A percentile compares a stretch with the other conserved stretches of the same genome.
Evolutionary conservation across 2,329 filamentous ascomycete species (phyloP).

Genomic region (Stemphylium beticola): DNA sequence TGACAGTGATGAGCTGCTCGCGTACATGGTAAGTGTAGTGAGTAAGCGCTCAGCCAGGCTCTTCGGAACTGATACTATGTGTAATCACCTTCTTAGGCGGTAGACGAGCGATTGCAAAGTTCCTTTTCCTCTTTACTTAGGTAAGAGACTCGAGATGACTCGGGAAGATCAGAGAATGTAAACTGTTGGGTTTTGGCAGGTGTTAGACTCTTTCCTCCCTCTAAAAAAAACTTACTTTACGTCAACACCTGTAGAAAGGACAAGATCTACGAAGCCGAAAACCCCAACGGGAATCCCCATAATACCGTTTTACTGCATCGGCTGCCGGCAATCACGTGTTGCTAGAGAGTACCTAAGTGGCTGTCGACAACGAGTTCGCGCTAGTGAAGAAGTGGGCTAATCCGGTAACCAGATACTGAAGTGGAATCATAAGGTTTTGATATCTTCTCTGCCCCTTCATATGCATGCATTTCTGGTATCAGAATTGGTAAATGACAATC

Average conservation of each 20-base stretch:
- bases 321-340: neutral
- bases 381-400: too few relatives aligned
- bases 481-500: too few relatives aligned
- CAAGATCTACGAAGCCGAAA: conserved; percentile 26
- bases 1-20: neutral
- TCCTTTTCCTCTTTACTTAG: conserved; percentile 25
- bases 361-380: too few relatives aligned
- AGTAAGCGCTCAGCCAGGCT: conserved; percentile 27
- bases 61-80: conserved; percentile 24
- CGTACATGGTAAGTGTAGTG: conserved; percentile 20
- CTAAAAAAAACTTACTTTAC: too few relatives aligned
- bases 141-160: conserved; percentile 16
- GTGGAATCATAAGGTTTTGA: too few relatives aligned
- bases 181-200: conserved; percentile 9
- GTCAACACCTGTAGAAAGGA: too few relatives aligned
- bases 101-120: conserved; percentile 25
- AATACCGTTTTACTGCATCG: conserved; percentile 21
- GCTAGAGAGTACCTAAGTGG: neutral
- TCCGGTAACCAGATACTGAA: too few relatives aligned
- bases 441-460: too few relatives aligned
- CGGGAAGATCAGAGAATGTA: conserved; percentile 32
- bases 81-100: conserved; percentile 27
- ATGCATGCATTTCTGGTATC: too few relatives aligned
- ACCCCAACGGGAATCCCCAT: conserved; percentile 32
- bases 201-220: too few relatives aligned